phyloP scores from a whole-genome alignment of 2,329 filamentous ascomycete species.

The Zymoseptoria passerinii region DNA sequence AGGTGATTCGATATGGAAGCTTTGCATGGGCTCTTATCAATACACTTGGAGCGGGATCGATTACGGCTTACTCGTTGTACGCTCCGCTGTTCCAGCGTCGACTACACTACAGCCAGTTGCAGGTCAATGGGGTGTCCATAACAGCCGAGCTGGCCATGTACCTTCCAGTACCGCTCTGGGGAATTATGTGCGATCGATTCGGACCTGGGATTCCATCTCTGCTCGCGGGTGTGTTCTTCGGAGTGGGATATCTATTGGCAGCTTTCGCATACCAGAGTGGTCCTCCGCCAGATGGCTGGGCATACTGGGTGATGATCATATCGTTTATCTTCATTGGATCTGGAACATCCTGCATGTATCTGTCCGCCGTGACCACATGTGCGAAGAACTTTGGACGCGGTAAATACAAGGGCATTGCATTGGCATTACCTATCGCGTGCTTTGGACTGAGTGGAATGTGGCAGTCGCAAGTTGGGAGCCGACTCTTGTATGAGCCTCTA shows the following conservation, averaged over 20 bases:
- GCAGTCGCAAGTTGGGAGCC: constrained; percentile 79
- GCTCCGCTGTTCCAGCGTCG: constrained; percentile 80
- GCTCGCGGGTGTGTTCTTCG: constrained; percentile 65
- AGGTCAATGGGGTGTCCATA: constrained; percentile 85
- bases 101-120: constrained; percentile 80
- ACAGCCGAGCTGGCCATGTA: constrained; percentile 83
- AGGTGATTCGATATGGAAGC: constrained; percentile 46
- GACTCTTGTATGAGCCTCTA: constrained; percentile 61
- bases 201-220: constrained; percentile 71
- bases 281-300: constrained; percentile 51
- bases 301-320: constrained; percentile 74
- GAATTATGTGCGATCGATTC: constrained; percentile 83
- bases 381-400: constrained; percentile 96
- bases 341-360: constrained; percentile 81
- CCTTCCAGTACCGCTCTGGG: constrained; percentile 80
- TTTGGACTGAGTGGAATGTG: constrained; percentile 95
- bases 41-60: constrained; percentile 77
- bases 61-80: constrained; percentile 90
- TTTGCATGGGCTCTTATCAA: constrained; percentile 54
- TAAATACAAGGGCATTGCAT: constrained; percentile 75
- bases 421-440: constrained; percentile 83
- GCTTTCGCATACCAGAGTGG: constrained; percentile 65
- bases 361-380: constrained; percentile 84
- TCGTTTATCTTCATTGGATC: constrained; percentile 77
- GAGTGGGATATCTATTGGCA: constrained; percentile 72